Evolutionary conservation across 495 filamentous ascomycete genomes (phyloP).

Genomic region (Podospora conica): DNA sequence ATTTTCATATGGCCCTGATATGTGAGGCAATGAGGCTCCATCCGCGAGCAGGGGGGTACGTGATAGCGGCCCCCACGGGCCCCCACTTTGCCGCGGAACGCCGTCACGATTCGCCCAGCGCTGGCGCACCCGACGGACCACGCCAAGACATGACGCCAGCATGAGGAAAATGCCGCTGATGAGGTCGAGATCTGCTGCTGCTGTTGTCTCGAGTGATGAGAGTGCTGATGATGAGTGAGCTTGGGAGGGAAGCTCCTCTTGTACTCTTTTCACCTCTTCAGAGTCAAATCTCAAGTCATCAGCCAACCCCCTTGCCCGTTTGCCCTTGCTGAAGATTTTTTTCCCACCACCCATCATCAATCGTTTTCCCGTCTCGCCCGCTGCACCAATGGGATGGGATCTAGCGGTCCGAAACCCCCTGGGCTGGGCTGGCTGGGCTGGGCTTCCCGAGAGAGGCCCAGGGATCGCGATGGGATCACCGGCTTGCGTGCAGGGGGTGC

Average conservation of each 20-base stretch:
- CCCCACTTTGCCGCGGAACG: constrained; percentile 21
- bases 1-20: constrained; percentile 29
- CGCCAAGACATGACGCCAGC: constrained; percentile 20
- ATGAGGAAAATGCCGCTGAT: constrained; percentile 20
- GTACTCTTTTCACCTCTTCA: neutral
- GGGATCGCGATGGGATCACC: neutral
- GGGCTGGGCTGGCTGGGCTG: neutral
- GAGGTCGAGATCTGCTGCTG: neutral
- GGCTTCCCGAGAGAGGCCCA: constrained; percentile 2
- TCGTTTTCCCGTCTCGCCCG: neutral
- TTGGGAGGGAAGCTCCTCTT: neutral
- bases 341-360: neutral
- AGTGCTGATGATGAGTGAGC: neutral
- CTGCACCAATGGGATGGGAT: constrained; percentile 8
- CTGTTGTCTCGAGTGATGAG: neutral
- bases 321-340: neutral
- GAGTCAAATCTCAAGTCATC: neutral
- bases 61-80: constrained; percentile 12
- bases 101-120: constrained; percentile 15
- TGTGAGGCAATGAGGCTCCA: constrained; percentile 32
- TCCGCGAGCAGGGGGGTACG: constrained; percentile 2
- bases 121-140: neutral
- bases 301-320: neutral
- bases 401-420: constrained; percentile 11
- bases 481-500: neutral